Base-by-base conservation (phyloP, 257 asterid species). In the Primulina huaijiensis region DNA sequence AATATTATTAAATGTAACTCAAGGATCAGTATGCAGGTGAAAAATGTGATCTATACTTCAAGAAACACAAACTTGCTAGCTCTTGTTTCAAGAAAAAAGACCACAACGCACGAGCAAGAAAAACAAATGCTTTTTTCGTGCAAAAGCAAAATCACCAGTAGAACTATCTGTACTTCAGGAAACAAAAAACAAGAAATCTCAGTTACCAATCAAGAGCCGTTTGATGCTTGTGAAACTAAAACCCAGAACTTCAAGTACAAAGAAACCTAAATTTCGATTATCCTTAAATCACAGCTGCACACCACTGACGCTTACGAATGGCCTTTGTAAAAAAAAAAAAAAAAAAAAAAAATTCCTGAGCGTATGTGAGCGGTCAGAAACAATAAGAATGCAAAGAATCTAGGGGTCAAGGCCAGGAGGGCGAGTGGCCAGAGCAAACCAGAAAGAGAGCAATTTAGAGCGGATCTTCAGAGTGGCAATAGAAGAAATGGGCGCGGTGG, bases 381-480 rank as follows among this genome's bases (percentile, higher is more conserved):
- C n/a, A 53, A 53, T 7, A 62, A 16, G 33, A 58, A n/a, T 31
- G 19, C 14, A 2, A 30, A 72, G 2, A 14, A 57, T 31, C 72
- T 83, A 92, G n/a, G 98, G 98, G 65, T 86, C 96, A 17, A 83
- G 78, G 82, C 98, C 98, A 19, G 98, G 98, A 65, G 98, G 98
- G 71, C 86, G 96, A 52, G 94, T 85, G 72, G 94, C 88, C 35
- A 88, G 95, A 61, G 96, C 95, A 79, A 87, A 92, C 92, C 93
- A 89, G 7, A 83, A 88, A 71, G 95, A 84, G 35, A 89, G 85
- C 83, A 50, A 16, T 50, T 50, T 50, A 6, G 57, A 50, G 57
- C 57, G 57, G 14, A 50, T 16, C 21, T 16, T 50, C 8, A 50
- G 20, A 4, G 57, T 50, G 57, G 57, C 57, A 50, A 50, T 50